Percentiles rank a stretch among this genome's conserved stretches.
phyloP scores from a whole-genome alignment of 495 filamentous ascomycete species.

The Aspergillus nanangensis region DNA sequence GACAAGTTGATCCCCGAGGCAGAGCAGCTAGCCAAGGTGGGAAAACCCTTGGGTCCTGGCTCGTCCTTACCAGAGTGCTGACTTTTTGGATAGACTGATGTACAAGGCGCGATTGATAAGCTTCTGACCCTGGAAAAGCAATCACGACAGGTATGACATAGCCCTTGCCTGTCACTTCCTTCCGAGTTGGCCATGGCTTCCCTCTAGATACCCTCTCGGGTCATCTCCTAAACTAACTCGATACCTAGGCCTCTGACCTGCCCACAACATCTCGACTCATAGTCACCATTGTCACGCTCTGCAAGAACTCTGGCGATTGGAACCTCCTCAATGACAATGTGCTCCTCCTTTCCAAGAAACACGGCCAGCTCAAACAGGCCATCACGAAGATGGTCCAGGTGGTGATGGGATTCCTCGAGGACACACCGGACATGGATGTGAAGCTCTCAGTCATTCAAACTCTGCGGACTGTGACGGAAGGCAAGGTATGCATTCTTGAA shows the following conservation, averaged over 20 bases:
- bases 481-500: constrained; percentile 59
- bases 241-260: constrained; percentile 78
- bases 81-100: constrained; percentile 55
- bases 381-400: constrained; percentile 98
- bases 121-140: constrained; percentile 89
- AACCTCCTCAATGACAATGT: constrained; percentile 92
- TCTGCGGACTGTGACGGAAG: constrained; percentile 92
- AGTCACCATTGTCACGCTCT: constrained; percentile 83
- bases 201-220: too few species aligned
- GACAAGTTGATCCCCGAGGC: constrained; percentile 88
- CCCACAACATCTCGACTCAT: constrained; percentile 88
- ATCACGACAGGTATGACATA: constrained; percentile 73
- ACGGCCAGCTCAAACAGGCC: constrained; percentile 98
- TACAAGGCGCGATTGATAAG: constrained; percentile 87
- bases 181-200: too few species aligned
- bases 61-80: constrained; percentile 5
- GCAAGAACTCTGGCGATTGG: constrained; percentile 91
- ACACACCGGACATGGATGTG: constrained; percentile 70
- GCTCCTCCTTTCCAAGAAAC: constrained; percentile 93
- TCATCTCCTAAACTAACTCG: too few species aligned
- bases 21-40: constrained; percentile 80
- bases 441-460: constrained; percentile 94
- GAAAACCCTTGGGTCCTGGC: not conserved
- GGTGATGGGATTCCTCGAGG: constrained; percentile 87
- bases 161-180: constrained; percentile 1